Evolutionary conservation across 805 yeast species (phyloP), one percentile per base, ranked within the genome.

Genomic region (Tetrapisispora iriomotensis): DNA sequence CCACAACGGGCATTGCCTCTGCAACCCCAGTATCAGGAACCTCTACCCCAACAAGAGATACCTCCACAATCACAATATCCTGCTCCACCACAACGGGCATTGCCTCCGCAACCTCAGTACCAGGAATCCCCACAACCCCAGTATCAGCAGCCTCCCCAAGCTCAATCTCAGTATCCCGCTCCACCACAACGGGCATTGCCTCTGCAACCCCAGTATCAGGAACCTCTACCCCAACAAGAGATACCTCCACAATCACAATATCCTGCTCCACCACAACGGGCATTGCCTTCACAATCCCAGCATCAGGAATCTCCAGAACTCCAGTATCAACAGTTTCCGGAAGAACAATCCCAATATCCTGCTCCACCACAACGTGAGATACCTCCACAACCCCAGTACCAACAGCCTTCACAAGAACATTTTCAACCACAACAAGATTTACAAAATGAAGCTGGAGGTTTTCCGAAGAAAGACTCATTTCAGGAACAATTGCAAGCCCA

Each of bases 181-280:
- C 7, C 7, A 10, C n/a, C n/a, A n/a, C n/a, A n/a, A n/a, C n/a
- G n/a, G n/a, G n/a, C n/a, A n/a, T n/a, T n/a, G n/a, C n/a, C n/a
- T n/a, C n/a, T n/a, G n/a, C n/a, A n/a, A n/a, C n/a, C n/a, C n/a
- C n/a, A 32, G n/a, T 18, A 22, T 8, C 18, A 18, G 8, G 19
- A 15, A 13, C 15, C 9, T 9, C 22, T n/a, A 23, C 14, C 13
- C 5, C 25, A 41, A 35, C 19, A 46, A 37, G 19, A 44, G 24
- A 28, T 40, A 42, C 31, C 46, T 32, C n/a, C 36, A 30, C 20
- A 14, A 41, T 19, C 36, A 22, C 19, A 27, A 27, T 8, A n/a
- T 15, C 48, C 40, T 10, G 40, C 36, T 29, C 45, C 43, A 34
- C 42, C 41, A 4, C 41, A 32, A 21, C 34, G 7, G 25, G 9